phyloP scores from a whole-genome alignment of 1,139 yeast genomes.

The Pichia sp. region DNA sequence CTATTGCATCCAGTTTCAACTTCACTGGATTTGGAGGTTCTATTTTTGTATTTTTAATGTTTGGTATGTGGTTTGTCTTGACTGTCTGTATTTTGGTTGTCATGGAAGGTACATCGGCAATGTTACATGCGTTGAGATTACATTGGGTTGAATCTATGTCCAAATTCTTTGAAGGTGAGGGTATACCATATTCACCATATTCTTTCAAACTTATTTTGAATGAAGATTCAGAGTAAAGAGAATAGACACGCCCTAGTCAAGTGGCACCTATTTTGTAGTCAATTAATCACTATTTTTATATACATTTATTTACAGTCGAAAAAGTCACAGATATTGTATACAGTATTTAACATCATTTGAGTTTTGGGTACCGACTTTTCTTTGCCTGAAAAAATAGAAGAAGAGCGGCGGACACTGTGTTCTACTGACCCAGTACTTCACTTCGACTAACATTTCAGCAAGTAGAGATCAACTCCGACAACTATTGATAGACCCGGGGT shows the following conservation, averaged over 20 bases:
- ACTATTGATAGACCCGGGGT: too few relatives aligned
- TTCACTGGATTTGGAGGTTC: conserved; percentile 43
- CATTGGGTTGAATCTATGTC: conserved; percentile 90
- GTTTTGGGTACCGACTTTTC: too few relatives aligned
- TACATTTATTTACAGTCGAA: too few relatives aligned
- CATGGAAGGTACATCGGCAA: conserved; percentile 86
- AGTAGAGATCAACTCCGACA: too few relatives aligned
- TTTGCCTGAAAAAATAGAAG: too few relatives aligned
- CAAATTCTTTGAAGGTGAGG: conserved; percentile 79
- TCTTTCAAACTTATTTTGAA: conserved; percentile 30
- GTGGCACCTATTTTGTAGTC: not conserved
- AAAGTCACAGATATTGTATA: not conserved
- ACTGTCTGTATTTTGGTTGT: conserved; percentile 67
- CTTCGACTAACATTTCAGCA: too few relatives aligned
- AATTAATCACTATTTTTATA: too few relatives aligned
- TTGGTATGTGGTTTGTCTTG: conserved; percentile 73
- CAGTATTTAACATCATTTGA: too few relatives aligned
- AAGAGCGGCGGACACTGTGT: too few relatives aligned
- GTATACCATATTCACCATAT: conserved; percentile 62
- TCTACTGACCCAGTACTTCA: too few relatives aligned
- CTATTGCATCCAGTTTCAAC: conserved; percentile 43
- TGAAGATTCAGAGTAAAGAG: conserved; percentile 1
- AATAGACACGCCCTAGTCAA: not conserved
- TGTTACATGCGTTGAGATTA: conserved; percentile 75
- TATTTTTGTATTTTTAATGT: conserved; percentile 47